Evolutionary conservation across 352 stramenopile species (phyloP), one percentile per base, ranked within the genome.

Genomic region (Pythium chondricola): DNA sequence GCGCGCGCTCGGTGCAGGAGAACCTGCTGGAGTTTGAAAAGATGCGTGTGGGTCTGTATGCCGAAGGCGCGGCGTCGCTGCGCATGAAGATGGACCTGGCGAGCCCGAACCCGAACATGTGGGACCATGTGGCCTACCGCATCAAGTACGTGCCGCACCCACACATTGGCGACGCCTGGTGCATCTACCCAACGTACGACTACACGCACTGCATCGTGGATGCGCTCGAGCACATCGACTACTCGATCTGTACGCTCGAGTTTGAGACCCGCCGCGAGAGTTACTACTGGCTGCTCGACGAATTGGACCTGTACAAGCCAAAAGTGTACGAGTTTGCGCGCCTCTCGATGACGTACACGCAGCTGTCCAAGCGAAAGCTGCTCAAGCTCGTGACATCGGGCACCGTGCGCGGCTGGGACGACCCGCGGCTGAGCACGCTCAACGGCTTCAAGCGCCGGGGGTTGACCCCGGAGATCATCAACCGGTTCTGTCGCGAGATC

Each of bases 131-230:
- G 41, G 96, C 96, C 6, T 99, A 99, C 69, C 95, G 97, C 50
- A 98, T 99, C 79, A 98, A 98, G 65, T 99, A 96, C 63, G 90
- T 96, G 37, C 66, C 90, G 35, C 97, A 99, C 71, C 97, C 97
- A 39, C 94, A 98, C 74, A 92, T 97, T 32, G 97, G 96, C 30
- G 81, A 97, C 54, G 92, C 92, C 54, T 99, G 97, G 96, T 99
- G 96, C 69, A 98, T 99, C 66, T 99, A 99, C 74, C 97, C 97
- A 9, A 98, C 95, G 5, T 99, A 99, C 70, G 97, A 99, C 78
- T 99, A 97, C 68, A 99, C 96, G 53, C 97, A 99, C 78, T 98
- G 96, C 71, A 98, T 99, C 60, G 78, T 93, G 30, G 95, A 98
- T 62, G 96, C 94, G 24, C 70, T 99, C 13, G 97, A 99, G 74